Percentiles rank a stretch among this genome's conserved stretches.
phyloP scores from a whole-genome alignment of 2,329 filamentous ascomycete species.

The Microdochium paspali region DNA sequence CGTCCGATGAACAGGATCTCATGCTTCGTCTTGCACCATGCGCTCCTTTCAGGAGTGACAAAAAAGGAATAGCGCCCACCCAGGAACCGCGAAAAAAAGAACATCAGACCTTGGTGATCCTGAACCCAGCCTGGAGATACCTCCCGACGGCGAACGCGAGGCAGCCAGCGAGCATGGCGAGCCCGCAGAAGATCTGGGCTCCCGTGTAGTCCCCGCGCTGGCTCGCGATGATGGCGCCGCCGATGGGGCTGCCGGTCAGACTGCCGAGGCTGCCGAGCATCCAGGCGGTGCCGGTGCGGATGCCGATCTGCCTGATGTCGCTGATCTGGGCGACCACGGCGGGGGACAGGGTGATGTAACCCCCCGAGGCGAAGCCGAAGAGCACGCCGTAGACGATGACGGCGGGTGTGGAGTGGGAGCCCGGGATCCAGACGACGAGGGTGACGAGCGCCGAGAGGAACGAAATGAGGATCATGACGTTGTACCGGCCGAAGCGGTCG shows the following conservation, averaged over 20 bases:
- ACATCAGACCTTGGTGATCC: neutral
- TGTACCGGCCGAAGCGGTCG: slow-evolving; percentile 28
- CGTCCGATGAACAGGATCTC: no score
- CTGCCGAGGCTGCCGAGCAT: slow-evolving; percentile 53
- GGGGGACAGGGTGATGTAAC: slow-evolving; percentile 51
- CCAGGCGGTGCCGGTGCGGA: slow-evolving; percentile 56
- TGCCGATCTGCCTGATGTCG: slow-evolving; percentile 60
- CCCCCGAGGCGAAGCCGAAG: slow-evolving; percentile 57
- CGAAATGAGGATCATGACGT: slow-evolving; percentile 34
- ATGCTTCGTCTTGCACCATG: no score
- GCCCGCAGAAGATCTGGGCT: slow-evolving; percentile 57
- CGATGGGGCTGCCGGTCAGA: slow-evolving; percentile 59
- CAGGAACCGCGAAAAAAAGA: no score
- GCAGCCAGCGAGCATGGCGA: slow-evolving; percentile 25
- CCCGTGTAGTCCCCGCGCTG: slow-evolving; percentile 45
- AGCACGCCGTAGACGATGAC: slow-evolving; percentile 51
- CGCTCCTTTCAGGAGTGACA: no score
- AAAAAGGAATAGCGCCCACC: no score
- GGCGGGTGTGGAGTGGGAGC: slow-evolving; percentile 32
- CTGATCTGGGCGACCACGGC: slow-evolving; percentile 62
- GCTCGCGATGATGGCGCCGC: slow-evolving; percentile 46
- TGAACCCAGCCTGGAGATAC: slow-evolving; percentile 14
- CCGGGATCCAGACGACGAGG: slow-evolving; percentile 32
- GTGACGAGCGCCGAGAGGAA: slow-evolving; percentile 27
- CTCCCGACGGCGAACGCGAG: slow-evolving; percentile 14